These are phyloP conservation scores for Globisporangium perplexum DNA, from an alignment of 352 stramenopile genomes.

Conservation along the genomic window DNA sequence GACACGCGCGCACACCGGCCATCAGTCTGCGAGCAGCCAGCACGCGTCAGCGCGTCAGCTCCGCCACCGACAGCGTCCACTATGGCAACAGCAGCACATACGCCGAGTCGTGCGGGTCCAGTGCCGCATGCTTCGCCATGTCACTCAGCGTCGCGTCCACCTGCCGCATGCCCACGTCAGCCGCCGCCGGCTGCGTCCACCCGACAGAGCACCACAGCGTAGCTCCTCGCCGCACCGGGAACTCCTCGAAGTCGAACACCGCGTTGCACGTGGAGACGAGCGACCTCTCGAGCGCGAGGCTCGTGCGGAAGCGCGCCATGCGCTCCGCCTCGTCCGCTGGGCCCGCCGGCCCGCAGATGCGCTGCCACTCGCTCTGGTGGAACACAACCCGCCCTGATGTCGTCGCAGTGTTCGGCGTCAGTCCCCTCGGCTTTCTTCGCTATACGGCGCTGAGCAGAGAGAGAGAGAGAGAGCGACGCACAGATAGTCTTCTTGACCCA, in stretches of 20 bases:
- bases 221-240: constrained; percentile 42
- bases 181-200: too few species aligned
- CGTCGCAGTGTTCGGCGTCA: not conserved
- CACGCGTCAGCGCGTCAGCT: too few species aligned
- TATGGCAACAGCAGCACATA: constrained; percentile 16
- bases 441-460: too few species aligned
- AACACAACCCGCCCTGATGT: constrained; percentile 47
- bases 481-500: constrained; percentile 55
- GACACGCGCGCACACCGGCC: constrained; percentile 54
- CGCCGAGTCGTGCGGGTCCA: constrained; percentile 43
- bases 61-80: too few species aligned
- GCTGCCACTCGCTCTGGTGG: constrained; percentile 69
- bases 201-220: too few species aligned
- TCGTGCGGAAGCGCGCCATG: constrained; percentile 69
- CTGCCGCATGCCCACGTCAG: constrained; percentile 19
- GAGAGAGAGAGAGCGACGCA: not conserved
- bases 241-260: constrained; percentile 74
- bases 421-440: too few species aligned
- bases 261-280: constrained; percentile 71
- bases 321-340: constrained; percentile 51
- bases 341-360: constrained; percentile 40
- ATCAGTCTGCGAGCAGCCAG: constrained; percentile 33
- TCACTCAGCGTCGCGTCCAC: constrained; percentile 48
- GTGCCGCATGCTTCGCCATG: constrained; percentile 40
- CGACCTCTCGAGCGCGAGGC: constrained; percentile 45